A percentile compares a stretch with the other conserved stretches of the same genome.
Evolutionary conservation across 495 filamentous ascomycete genomes (phyloP).

Genomic region (Podospora conica): DNA sequence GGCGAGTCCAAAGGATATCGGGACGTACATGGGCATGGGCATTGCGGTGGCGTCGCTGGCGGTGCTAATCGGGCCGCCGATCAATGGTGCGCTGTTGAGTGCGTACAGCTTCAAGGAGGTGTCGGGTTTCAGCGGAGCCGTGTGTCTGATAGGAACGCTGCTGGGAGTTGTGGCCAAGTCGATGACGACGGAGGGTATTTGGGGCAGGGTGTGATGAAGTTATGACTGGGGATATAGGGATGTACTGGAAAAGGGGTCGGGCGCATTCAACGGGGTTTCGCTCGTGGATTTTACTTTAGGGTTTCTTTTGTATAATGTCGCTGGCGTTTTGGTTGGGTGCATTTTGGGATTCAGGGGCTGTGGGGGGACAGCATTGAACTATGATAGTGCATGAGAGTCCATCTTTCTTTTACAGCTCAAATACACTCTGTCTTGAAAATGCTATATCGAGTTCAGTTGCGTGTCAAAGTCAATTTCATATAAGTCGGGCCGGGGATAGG

Average conservation of each 20-base stretch:
- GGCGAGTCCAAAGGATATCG: slow-evolving; percentile 39
- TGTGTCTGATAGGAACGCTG: slow-evolving; percentile 30
- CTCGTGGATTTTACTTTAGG: not conserved
- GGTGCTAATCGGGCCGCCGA: slow-evolving; percentile 46
- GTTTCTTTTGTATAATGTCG: not conserved
- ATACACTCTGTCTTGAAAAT: no score
- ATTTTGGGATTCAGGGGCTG: not conserved
- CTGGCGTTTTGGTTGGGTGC: not conserved
- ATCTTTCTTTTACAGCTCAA: not conserved
- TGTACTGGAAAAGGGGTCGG: not conserved
- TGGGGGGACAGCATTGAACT: not conserved
- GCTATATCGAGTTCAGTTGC: no score
- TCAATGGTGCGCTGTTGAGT: slow-evolving; percentile 43
- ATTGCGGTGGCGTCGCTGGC: slow-evolving; percentile 40
- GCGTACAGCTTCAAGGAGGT: slow-evolving; percentile 38
- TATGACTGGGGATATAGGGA: not conserved
- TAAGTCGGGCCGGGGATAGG: no score
- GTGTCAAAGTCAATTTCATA: no score
- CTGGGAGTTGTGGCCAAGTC: slow-evolving; percentile 27
- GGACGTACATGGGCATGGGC: slow-evolving; percentile 53
- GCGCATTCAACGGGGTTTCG: not conserved
- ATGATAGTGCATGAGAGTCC: not conserved
- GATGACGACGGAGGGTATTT: slow-evolving; percentile 25
- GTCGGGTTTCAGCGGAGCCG: slow-evolving; percentile 43
- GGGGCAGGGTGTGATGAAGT: slow-evolving; percentile 16